Base-by-base conservation (phyloP, 176 grass and related monocot genomes). In the Guadua angustifolia region DNA sequence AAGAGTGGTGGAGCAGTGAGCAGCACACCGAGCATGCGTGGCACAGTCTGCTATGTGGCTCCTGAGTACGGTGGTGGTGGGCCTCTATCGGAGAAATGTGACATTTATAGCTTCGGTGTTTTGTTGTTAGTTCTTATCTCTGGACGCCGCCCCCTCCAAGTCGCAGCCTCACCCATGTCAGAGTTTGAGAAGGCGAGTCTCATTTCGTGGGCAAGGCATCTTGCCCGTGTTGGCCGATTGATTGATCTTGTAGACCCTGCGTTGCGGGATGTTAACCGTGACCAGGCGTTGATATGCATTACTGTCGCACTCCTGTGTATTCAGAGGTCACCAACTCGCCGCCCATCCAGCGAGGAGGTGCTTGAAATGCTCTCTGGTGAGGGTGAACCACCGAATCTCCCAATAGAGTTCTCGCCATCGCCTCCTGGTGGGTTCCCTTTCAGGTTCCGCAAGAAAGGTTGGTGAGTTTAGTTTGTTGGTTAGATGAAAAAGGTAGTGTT, bases 11-110 rank as follows among this genome's bases (percentile, higher is more conserved):
- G 74, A 85, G 93, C 92, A 42, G 89, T 86, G 74, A 94, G 93
- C 77, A 99, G 96, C 75, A 99, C 96, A 14, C 96, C 96, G 0
- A 99, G 96, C 78, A 99, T 95, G 93, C 94, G 96, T 51, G 96
- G 96, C 51, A 99, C 96, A 0, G 91, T 95, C 79, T 99, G 96
- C 77, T 99, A 99, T 87, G 96, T 94, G 33, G 96, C 96, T 56
- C 96, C 96, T 18, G 96, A 99, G 71, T 92, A 94, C 0, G 89
- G 91, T 44, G 89, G 93, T 0, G 93, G 96, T 10, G 93, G 91
- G 21, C 89, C 88, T 45, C 86, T 95, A 75, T 99, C 93, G 33
- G 96, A 95, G 66, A 99, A 99, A 79, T 99, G 96, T 47, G 96
- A 99, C 78, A 95, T 99, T 66, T 99, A 99, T 65, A 99, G 96